Evolutionary conservation across 2,329 filamentous ascomycete species (phyloP), one percentile per base, ranked within the genome.

Genomic region (Colletotrichum lindemuthianum): DNA sequence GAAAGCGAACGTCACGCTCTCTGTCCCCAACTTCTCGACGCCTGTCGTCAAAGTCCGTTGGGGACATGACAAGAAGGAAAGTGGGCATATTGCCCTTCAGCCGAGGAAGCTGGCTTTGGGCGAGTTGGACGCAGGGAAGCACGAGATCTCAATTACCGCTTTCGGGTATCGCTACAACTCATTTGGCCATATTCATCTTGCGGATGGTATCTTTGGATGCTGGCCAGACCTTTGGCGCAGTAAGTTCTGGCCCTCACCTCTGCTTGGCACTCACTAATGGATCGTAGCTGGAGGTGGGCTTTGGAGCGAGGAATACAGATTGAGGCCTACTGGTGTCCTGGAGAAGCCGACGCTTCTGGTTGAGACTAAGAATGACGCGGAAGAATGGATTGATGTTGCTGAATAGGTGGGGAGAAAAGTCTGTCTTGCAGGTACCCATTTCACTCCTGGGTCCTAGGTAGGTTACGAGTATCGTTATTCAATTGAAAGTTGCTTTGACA

Each of bases 1-100:
- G 4, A 16, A 16, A 2, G 57, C 61, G 0, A 37, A 45, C 6
- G 61, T 66, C 13, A 64, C 45, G 2, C 53, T 67, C 8, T 52
- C 65, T 11, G 44, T 66, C 7, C 57, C 65, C 4, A 33, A 36
- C 8, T 67, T 66, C 4, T 39, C 56, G 2, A 59, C 60, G 8
- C 65, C 65, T 3, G 61, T 66, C 2, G 16, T 67, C 6, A 67
- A 63, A 11, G 65, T 67, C 1, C 32, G 41, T 0, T 61, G 53
- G 61, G 63, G 44, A 24, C 24, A 24, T 24, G 24, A 4, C 1
- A 12, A 33, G 2, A 47, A 47, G 3, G 37, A 51, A 1, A 58
- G 34, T 16, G 65, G 48, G 3, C 57, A 59, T n/a, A 55, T 66
- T 1, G 63, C 63, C 1, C 39, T 66, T 10, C 63, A 51, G 36